Conservation (phyloP, 139 green algal species). For the Closterium sp. region DNA sequence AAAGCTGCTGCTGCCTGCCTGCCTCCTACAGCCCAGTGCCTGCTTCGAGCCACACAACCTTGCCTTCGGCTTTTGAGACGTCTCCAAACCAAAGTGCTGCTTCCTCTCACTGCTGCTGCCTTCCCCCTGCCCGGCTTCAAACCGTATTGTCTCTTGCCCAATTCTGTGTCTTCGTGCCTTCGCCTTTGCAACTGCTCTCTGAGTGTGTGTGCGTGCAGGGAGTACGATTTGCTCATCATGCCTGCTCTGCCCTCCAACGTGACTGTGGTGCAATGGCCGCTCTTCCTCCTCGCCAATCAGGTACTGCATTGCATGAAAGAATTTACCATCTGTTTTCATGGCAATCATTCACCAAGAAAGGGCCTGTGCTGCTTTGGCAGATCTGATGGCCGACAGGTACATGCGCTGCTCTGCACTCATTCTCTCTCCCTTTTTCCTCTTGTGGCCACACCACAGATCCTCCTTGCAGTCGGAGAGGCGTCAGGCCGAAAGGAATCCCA, state of each 20-base stretch:
- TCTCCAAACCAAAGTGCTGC: too few relatives aligned
- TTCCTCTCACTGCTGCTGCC: too few relatives aligned
- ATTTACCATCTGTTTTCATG: too few relatives aligned
- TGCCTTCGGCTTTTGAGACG: not conserved
- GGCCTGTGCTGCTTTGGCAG: too few relatives aligned
- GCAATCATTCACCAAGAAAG: too few relatives aligned
- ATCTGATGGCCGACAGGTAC: slow-evolving; percentile 15
- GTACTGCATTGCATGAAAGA: not conserved
- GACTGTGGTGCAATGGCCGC: slow-evolving; percentile 28
- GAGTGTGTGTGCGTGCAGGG: slow-evolving; percentile 15
- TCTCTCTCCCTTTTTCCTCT: not conserved
- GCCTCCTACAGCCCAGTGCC: too few relatives aligned
- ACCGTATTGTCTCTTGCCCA: not conserved
- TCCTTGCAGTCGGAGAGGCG: not conserved
- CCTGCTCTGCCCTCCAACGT: slow-evolving; percentile 6
- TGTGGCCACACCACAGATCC: not conserved
- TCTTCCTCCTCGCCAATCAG: slow-evolving; percentile 44
- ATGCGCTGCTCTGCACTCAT: slow-evolving; percentile 15
- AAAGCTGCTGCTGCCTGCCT: too few relatives aligned
- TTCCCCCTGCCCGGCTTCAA: too few relatives aligned
- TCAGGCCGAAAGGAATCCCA: not conserved
- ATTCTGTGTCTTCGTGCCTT: not conserved
- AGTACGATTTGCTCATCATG: slow-evolving; percentile 26
- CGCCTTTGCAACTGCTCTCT: not conserved
- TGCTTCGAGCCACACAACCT: too few relatives aligned